phyloP scores from a whole-genome alignment of 139 green algal genomes.

The Coelastrella sp. region DNA sequence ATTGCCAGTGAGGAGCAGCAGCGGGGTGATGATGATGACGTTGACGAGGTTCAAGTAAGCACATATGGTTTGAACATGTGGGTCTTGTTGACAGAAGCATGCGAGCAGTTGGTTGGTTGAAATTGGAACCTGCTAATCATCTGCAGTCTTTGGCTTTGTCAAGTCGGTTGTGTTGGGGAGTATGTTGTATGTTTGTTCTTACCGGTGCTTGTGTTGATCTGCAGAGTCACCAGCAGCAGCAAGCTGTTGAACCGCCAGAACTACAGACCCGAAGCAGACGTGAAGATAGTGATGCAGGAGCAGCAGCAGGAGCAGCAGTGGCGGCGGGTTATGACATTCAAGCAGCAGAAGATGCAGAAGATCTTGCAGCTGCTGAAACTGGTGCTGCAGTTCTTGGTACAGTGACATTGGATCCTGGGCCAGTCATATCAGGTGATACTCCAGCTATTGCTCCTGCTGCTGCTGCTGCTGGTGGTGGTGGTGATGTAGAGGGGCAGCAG shows the following conservation, averaged over 20 bases:
- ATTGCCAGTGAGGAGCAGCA: neutral
- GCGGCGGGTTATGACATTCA: neutral
- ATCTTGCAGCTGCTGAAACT: neutral
- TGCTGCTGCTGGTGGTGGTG: neutral
- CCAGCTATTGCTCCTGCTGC: neutral
- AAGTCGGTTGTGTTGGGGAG: too few relatives aligned
- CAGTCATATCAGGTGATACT: neutral
- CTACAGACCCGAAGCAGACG: too few relatives aligned
- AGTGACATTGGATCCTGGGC: neutral
- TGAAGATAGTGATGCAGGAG: too few relatives aligned
- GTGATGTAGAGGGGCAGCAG: neutral
- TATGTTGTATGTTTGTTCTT: too few relatives aligned
- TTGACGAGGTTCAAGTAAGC: neutral
- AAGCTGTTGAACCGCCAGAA: too few relatives aligned
- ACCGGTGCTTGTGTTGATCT: too few relatives aligned
- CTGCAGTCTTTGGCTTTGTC: too few relatives aligned
- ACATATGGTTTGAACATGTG: too few relatives aligned
- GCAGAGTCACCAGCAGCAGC: too few relatives aligned
- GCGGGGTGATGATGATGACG: neutral
- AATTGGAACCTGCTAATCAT: too few relatives aligned
- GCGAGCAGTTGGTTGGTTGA: too few relatives aligned
- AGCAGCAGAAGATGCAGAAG: neutral
- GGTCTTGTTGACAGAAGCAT: too few relatives aligned
- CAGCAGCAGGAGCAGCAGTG: neutral
- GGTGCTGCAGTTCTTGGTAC: slow-evolving; percentile 6